Evolutionary conservation across 768 basidiomycete species (phyloP), one percentile per base, ranked within the genome.

Genomic region (Termitomyces sp.): DNA sequence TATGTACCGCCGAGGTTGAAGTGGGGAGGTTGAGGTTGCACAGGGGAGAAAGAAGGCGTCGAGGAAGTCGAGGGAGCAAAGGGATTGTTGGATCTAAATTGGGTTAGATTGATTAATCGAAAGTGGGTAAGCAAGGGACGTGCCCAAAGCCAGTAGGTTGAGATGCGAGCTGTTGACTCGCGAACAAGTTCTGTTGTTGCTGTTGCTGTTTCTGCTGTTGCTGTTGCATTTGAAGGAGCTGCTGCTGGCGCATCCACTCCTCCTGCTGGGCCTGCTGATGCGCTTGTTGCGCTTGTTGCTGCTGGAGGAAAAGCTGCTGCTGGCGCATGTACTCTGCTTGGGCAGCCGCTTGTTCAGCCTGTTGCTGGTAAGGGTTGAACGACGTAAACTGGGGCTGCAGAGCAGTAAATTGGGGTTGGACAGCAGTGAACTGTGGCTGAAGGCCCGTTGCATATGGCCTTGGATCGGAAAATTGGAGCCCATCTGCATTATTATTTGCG

Each of bases 311-410:
- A 61, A 87, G 77, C 63, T 90, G 86, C 72, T 91, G 89, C 64
- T 90, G 88, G 46, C 79, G 81, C 63, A 86, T 64, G 78, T 84
- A 88, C 61, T 92, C 88, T 37, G 87, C 87, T 69, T 90, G 76
- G 54, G 86, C 82, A 16, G 87, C 87, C 70, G 96, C 93, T 64
- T 95, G 93, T 65, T 95, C 90, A 47, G 88, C 84, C 68, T 95
- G 95, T 69, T 94, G 93, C 67, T 92, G 90, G 61, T 92, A 94
- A 0, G 92, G 92, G 70, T 98, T 98, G 79, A 93, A 98, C 0
- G 90, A 86, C 8, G 92, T 94, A 69, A 90, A 92, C 65, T 95
- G 94, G 0, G 90, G 90, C 63, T 88, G 88, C 29, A 92, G 62
- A 41, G 75, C 63, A 5, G 78, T 79, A 56, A 67, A 76, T 62